phyloP scores from a whole-genome alignment of 495 filamentous ascomycete species.

The Margaritispora aquatica region DNA sequence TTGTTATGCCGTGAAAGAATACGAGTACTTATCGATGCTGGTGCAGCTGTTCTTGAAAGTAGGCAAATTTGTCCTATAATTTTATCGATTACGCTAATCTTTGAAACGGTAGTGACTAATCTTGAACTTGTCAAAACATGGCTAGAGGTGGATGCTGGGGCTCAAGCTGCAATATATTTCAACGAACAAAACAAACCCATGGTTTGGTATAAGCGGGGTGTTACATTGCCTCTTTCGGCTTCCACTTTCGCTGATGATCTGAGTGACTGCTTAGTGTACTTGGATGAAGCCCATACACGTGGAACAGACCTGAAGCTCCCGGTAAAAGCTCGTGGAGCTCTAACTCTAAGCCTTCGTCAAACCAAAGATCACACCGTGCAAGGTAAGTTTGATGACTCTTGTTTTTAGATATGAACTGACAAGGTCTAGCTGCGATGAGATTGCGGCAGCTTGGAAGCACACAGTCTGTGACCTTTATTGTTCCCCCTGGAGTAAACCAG shows the following conservation, averaged over 20 bases:
- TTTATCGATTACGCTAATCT: too few species aligned
- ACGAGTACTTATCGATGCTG: too few species aligned
- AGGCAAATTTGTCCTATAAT: too few species aligned
- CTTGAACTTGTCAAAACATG: too few species aligned
- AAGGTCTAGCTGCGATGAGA: constrained; percentile 40
- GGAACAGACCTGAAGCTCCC: constrained; percentile 56
- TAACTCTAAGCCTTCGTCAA: constrained; percentile 48
- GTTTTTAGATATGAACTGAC: not conserved
- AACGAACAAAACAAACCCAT: constrained; percentile 36
- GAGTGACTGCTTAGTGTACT: constrained; percentile 47
- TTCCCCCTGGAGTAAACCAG: constrained; percentile 38
- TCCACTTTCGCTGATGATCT: constrained; percentile 46
- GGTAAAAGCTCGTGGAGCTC: constrained; percentile 35
- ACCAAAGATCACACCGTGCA: constrained; percentile 57
- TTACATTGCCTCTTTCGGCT: constrained; percentile 31
- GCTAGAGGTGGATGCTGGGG: too few species aligned
- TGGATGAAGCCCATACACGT: constrained; percentile 57
- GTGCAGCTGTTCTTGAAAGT: too few species aligned
- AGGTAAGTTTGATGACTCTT: constrained; percentile 32
- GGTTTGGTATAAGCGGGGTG: constrained; percentile 40
- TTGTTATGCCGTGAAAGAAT: too few species aligned
- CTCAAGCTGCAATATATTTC: constrained; percentile 42
- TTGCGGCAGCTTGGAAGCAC: constrained; percentile 32
- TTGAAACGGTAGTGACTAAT: too few species aligned
- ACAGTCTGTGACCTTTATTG: constrained; percentile 37